phyloP scores from a whole-genome alignment of 2,329 filamentous ascomycete genomes.

The Ophidiomyces ophidiicola region DNA sequence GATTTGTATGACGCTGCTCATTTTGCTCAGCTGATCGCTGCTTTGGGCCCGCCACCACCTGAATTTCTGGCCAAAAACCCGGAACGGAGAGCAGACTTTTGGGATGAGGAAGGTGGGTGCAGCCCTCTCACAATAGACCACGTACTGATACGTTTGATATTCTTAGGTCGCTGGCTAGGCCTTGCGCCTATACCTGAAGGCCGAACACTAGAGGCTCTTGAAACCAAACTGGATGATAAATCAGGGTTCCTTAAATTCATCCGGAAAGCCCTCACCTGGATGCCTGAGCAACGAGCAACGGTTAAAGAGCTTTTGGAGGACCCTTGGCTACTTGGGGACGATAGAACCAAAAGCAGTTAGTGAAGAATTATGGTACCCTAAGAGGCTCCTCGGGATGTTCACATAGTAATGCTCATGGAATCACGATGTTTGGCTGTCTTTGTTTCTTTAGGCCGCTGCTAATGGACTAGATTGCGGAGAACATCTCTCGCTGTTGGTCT shows the following conservation, averaged over 20 bases:
- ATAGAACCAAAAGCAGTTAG: too few relatives aligned
- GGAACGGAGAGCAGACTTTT: slow-evolving; percentile 27
- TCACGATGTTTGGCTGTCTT: slow-evolving; percentile 4
- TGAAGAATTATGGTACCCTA: too few relatives aligned
- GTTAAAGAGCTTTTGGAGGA: slow-evolving; percentile 14
- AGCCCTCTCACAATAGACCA: too few relatives aligned
- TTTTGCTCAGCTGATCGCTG: slow-evolving; percentile 34
- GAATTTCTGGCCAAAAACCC: slow-evolving; percentile 16
- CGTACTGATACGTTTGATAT: too few relatives aligned
- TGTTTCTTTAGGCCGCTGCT: slow-evolving; percentile 3
- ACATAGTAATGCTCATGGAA: slow-evolving; percentile 6
- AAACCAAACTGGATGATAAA: neutral
- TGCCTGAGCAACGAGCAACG: slow-evolving; percentile 25
- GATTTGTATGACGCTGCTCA: slow-evolving; percentile 31
- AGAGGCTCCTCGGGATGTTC: neutral
- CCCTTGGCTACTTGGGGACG: neutral
- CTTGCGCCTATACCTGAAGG: neutral
- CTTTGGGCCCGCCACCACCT: slow-evolving; percentile 33
- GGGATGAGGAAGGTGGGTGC: slow-evolving; percentile 26
- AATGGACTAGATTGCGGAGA: slow-evolving; percentile 5
- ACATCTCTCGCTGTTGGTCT: too few relatives aligned
- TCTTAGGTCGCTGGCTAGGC: neutral
- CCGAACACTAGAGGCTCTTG: neutral
- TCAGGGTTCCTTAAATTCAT: slow-evolving; percentile 27
- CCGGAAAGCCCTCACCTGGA: slow-evolving; percentile 27